These are phyloP conservation scores for Steccherinum ochraceum DNA, from an alignment of 768 basidiomycete genomes.

Conservation along the genomic window DNA sequence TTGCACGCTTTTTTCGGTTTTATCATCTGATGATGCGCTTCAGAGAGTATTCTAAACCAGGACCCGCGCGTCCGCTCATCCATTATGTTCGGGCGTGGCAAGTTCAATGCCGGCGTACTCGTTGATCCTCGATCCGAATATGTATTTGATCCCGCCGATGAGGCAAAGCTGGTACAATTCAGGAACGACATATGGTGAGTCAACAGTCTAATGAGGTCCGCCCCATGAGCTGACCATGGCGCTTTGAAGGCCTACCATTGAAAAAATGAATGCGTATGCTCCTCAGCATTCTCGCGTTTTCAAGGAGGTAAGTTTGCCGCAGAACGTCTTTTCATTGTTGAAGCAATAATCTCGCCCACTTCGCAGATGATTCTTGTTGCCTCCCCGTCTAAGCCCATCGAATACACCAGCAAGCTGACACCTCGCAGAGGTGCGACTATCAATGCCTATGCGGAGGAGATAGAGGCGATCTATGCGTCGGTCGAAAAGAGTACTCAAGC, in stretches of 20 bases:
- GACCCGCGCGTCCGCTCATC: conserved; percentile 23
- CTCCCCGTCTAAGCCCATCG: not conserved
- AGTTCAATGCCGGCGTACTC: conserved; percentile 25
- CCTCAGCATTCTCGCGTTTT: conserved; percentile 41
- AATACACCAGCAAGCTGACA: not conserved
- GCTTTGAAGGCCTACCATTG: conserved; percentile 31
- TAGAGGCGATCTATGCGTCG: not conserved
- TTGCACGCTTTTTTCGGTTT: too few species aligned
- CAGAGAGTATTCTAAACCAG: conserved; percentile 31
- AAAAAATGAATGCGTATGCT: conserved; percentile 34
- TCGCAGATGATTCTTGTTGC: conserved; percentile 42
- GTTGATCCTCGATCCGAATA: conserved; percentile 22
- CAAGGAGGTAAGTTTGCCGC: conserved; percentile 18
- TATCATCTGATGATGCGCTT: too few species aligned
- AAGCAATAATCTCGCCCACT: too few species aligned
- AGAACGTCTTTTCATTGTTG: too few species aligned
- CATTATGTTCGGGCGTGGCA: conserved; percentile 30
- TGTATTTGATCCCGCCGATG: conserved; percentile 19
- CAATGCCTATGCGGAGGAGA: not conserved
- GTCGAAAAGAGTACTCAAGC: conserved; percentile 16
- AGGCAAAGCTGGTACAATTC: conserved; percentile 17
- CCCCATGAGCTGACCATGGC: not conserved
- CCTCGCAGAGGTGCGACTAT: not conserved
- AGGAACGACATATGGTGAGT: conserved; percentile 18
- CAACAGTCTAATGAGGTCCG: not conserved